Evolutionary conservation across 805 yeast species (phyloP), one percentile per base, ranked within the genome.

Genomic region (Wickerhamiella vanderwaltii): DNA sequence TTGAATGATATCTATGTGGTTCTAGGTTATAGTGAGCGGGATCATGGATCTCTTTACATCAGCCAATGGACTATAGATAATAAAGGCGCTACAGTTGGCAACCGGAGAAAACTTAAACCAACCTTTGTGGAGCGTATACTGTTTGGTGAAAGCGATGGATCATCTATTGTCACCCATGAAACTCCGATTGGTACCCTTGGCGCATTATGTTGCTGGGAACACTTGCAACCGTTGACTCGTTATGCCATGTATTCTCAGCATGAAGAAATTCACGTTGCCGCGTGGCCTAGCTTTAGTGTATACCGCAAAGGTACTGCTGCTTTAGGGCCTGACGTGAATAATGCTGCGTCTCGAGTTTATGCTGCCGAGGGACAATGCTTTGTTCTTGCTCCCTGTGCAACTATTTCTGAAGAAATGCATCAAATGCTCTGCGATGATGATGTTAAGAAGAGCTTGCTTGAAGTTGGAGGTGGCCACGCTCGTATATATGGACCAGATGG

Each of bases 1-100:
- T 15, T 31, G 9, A 29, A 30, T 19, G 30, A 39, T 9, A 26
- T 43, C 9, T 7, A 19, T 15, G 41, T 40, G 6, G 35, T 31
- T 6, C 36, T 43, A 18, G 44, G 50, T 9, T 43, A 37, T 28
- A 41, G 46, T 22, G 53, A 50, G 43, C 39, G 43, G 11, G 50
- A 44, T n/a, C 39, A 41, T 19, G 46, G 50, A 7, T 47, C 53
- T 7, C 43, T 50, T 11, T 50, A 47, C 44, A 31, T 50, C 12
- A 29, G 48, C 9, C 53, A 50, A 35, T 16, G 26, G 22, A 6
- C 31, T 6, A 30, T 39, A 11, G 42, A 39, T 11, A n/a, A 12
- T 31, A 19, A 19, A 11, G 42, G 35, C 15, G 32, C 2, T 18
- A 17, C 30, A 3, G 30, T 30, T 11, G 24, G 13, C 9, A 16